Conservation (phyloP, 345 rosid species). For the Gossypium anomalum region DNA sequence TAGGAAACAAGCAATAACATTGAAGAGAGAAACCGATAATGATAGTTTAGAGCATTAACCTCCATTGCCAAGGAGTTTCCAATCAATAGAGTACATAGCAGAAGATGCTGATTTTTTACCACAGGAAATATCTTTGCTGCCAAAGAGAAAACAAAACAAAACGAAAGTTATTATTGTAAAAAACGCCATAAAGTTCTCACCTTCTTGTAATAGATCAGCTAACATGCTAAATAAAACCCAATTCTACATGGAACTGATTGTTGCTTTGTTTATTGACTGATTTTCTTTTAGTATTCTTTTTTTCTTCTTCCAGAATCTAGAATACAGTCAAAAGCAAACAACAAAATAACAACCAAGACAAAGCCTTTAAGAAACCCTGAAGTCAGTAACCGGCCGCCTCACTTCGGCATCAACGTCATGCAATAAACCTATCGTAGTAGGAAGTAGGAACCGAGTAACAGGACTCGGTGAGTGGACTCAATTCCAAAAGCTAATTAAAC, state of each 20-base stretch:
- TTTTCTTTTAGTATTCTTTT: neutral
- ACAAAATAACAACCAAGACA: neutral
- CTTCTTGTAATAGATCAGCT: neutral
- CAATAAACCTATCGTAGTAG: neutral
- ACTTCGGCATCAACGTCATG: neutral
- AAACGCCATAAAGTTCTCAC: neutral
- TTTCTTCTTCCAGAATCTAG: neutral
- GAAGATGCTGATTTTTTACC: conserved; percentile 90
- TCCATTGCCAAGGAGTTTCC: conserved; percentile 97
- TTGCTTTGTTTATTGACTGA: neutral
- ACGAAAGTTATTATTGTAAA: neutral
- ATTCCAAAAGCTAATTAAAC: conserved; percentile 1
- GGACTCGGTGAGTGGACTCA: neutral
- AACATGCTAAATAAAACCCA: neutral
- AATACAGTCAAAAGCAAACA: neutral
- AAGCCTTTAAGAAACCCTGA: neutral
- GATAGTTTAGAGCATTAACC: conserved; percentile 32
- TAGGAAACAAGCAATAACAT: neutral
- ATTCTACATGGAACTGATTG: neutral
- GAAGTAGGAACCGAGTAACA: neutral
- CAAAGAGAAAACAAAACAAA: conserved; percentile 22
- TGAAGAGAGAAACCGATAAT: neutral
- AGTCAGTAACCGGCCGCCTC: neutral
- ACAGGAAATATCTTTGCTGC: conserved; percentile 88
- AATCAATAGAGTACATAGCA: conserved; percentile 83